Base-by-base conservation (phyloP, 192 early-diverging fungal genomes). In the Entrophospora sp. region DNA sequence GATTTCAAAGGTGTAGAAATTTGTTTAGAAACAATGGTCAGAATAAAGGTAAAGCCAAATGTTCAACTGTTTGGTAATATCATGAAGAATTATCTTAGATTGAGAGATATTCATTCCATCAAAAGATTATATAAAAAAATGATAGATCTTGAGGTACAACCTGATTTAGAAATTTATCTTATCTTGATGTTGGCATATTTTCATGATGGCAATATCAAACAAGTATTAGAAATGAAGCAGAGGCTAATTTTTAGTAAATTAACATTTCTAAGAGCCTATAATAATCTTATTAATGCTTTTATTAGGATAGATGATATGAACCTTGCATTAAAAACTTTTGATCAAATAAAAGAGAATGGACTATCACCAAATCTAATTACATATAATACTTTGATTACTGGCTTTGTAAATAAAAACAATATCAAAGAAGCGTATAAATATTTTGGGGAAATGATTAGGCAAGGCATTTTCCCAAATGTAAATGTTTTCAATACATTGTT, bases 261-360 rank as follows among this genome's bases (percentile, higher is more conserved):
- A 31, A 51, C 38, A 43, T 18, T n/a, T 38, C 24, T 66, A 27
- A 25, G 51, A 40, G 14, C 52, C 28, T 66, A 32, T 28, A 66
- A 66, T n/a, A 42, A 43, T 28, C 49, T 66, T 20, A 66, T 66
- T 22, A 14, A 55, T 55, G 25, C 55, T 36, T 52, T 55, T n/a
- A 37, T 42, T 16, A 43, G 18, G 34, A 43, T 42, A 6, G 42
- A 66, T n/a, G 64, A 66, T 42, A 43, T 42, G 27, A 16, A 36
- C 12, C 38, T 22, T 27, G 64, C 64, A 14, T 36, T 14, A 18
- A 20, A 53, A 10, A 22, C 28, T 40, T 55, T 55, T 31, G 24
- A 43, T n/a, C 34, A n/a, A 24, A 37, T 66, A 20, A 18, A 12
- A 42, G 18, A 30, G 42, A 40, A n/a, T n/a, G 51, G 27, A 9